These are phyloP conservation scores for Rhododendron kiyosumense DNA, from an alignment of 148 eudicot genomes.

Conservation along the genomic window DNA sequence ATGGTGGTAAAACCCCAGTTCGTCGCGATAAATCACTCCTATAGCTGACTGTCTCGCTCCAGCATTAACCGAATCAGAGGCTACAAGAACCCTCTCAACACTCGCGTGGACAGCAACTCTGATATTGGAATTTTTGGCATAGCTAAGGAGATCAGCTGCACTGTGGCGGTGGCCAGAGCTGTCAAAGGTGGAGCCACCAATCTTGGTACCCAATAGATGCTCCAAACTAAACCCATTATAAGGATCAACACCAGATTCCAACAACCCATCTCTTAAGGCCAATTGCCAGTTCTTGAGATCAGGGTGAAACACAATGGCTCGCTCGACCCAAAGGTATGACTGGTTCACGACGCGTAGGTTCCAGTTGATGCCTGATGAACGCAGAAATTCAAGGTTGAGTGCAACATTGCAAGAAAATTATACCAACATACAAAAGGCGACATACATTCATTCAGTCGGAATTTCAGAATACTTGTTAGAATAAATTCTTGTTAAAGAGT, in stretches of 20 bases:
- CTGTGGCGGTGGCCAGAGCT: conserved; percentile 61
- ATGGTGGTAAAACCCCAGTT: conserved; percentile 52
- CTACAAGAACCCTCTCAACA: conserved; percentile 63
- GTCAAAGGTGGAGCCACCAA: conserved; percentile 86
- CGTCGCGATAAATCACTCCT: conserved; percentile 76
- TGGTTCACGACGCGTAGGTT: conserved; percentile 51
- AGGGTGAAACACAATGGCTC: conserved; percentile 70
- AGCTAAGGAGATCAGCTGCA: conserved; percentile 75
- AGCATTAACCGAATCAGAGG: conserved; percentile 25
- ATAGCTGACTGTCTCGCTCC: conserved; percentile 44
- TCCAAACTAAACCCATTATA: conserved; percentile 68
- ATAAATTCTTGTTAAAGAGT: not conserved
- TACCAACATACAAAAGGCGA: not conserved
- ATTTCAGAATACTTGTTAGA: not conserved
- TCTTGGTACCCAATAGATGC: conserved; percentile 73
- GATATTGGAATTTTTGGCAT: conserved; percentile 50
- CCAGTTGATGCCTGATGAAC: conserved; percentile 49
- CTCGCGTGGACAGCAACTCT: conserved; percentile 63
- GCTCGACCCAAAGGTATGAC: conserved; percentile 86
- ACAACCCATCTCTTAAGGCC: conserved; percentile 59
- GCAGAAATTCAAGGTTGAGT: not conserved
- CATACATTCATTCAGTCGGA: not conserved
- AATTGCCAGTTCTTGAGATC: conserved; percentile 74
- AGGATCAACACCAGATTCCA: conserved; percentile 77
- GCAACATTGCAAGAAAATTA: not conserved